Evolutionary conservation across 352 stramenopile species (phyloP).

Genomic region (Globisporangium canariense): DNA sequence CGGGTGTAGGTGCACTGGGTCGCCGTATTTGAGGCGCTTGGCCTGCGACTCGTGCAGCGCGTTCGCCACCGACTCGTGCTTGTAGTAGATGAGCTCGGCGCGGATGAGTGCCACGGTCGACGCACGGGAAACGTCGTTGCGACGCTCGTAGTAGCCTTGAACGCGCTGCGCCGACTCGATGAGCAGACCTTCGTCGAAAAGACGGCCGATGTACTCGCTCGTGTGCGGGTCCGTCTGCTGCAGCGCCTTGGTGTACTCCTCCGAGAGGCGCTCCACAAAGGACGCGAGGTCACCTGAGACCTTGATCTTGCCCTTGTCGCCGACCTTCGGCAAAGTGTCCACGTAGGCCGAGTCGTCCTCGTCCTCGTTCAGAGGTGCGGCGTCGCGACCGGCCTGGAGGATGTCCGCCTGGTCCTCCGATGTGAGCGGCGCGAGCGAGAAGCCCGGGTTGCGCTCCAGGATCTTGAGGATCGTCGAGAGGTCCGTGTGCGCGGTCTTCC

Average conservation of each 20-base stretch:
- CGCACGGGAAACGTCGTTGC: conserved; percentile 70
- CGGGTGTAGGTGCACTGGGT: conserved; percentile 84
- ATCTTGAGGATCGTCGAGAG: conserved; percentile 67
- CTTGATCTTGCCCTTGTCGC: conserved; percentile 80
- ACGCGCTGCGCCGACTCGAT: conserved; percentile 84
- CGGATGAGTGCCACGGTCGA: conserved; percentile 89
- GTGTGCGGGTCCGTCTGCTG: conserved; percentile 96
- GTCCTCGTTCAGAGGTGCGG: conserved; percentile 63
- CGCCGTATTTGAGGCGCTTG: conserved; percentile 83
- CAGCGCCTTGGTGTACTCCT: conserved; percentile 98
- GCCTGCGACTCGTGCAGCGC: conserved; percentile 74
- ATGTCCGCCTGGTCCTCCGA: conserved; percentile 87
- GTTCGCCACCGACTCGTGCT: conserved; percentile 91
- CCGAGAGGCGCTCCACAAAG: conserved; percentile 92
- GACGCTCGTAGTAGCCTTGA: conserved; percentile 90
- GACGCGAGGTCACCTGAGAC: conserved; percentile 85
- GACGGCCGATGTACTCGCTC: conserved; percentile 92
- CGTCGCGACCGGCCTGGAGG: conserved; percentile 64
- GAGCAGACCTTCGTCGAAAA: conserved; percentile 93
- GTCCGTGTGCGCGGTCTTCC: conserved; percentile 67
- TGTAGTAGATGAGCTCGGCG: conserved; percentile 97
- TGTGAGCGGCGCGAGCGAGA: conserved; percentile 62
- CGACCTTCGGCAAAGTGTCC: conserved; percentile 64
- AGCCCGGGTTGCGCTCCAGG: conserved; percentile 81
- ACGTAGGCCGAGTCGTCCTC: conserved; percentile 87